Evolutionary conservation across 306 rosid genomes (phyloP).

Genomic region (Lathyrus aphaca): DNA sequence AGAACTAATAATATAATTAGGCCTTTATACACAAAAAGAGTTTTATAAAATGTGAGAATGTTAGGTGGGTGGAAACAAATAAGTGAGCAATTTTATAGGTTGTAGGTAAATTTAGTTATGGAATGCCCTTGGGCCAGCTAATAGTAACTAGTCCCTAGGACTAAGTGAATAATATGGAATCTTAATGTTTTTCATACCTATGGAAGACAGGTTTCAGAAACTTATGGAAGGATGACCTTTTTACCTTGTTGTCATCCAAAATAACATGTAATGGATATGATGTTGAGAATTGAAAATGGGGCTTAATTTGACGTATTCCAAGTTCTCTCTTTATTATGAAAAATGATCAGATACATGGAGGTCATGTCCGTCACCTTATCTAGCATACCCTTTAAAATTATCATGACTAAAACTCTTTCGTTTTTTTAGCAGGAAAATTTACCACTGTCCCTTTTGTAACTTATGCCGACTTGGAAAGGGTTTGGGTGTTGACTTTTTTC

Average conservation of each 20-base stretch:
- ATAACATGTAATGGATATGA: slow-evolving; percentile 11
- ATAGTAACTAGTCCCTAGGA: slow-evolving; percentile 6
- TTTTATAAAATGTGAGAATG: slow-evolving; percentile 11
- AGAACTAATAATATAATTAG: not conserved
- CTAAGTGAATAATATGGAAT: slow-evolving; percentile 9
- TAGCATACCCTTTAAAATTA: slow-evolving; percentile 4
- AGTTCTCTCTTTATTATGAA: slow-evolving; percentile 21
- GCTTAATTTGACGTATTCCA: slow-evolving; percentile 8
- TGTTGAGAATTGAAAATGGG: slow-evolving; percentile 19
- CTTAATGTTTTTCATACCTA: slow-evolving; percentile 23
- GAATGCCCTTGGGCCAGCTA: slow-evolving; percentile 20
- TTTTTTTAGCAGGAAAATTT: slow-evolving; percentile 71
- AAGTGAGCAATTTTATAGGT: not conserved
- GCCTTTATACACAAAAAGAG: not conserved
- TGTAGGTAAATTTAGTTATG: slow-evolving; percentile 13
- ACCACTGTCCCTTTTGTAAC: slow-evolving; percentile 96
- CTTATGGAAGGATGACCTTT: slow-evolving; percentile 17
- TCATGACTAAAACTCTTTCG: slow-evolving; percentile 34
- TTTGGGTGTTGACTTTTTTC: slow-evolving; percentile 88
- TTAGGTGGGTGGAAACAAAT: not conserved
- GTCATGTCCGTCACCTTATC: slow-evolving; percentile 23
- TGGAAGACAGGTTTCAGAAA: slow-evolving; percentile 28
- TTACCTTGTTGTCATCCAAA: slow-evolving; percentile 16
- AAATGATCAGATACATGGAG: slow-evolving; percentile 24
- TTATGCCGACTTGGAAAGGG: slow-evolving; percentile 96